These are phyloP conservation scores for Edaphochlamys debaryana DNA, from an alignment of 139 green algal genomes.

Conservation along the genomic window DNA sequence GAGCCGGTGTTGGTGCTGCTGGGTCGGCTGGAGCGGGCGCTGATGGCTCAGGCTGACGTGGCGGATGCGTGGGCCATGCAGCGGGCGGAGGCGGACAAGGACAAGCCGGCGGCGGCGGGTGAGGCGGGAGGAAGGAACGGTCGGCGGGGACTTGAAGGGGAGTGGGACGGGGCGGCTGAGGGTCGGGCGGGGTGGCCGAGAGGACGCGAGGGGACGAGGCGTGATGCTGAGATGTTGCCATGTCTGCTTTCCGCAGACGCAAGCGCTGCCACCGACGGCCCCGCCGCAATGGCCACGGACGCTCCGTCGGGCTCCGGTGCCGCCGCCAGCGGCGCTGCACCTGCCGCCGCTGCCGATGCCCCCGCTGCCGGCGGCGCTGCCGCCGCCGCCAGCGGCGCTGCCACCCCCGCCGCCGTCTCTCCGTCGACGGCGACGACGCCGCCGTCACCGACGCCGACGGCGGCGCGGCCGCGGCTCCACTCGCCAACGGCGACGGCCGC, in stretches of 20 bases:
- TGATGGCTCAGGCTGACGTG: constrained; percentile 73
- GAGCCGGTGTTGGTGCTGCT: constrained; percentile 65
- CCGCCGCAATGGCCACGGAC: no score
- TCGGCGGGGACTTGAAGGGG: no score
- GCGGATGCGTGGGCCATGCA: constrained; percentile 63
- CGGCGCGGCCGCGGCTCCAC: constrained; percentile 17
- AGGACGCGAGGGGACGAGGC: no score
- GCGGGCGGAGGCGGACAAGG: constrained; percentile 23
- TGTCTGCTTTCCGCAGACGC: no score
- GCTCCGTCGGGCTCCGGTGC: background rate
- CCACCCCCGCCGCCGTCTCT: no score
- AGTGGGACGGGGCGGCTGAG: no score
- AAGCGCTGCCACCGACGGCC: background rate
- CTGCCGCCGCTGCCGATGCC: background rate
- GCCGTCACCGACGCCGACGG: background rate
- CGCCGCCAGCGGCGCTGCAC: background rate
- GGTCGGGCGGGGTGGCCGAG: no score
- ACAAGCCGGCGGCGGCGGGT: background rate
- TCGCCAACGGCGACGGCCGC: constrained; percentile 2
- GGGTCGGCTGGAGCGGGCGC: constrained; percentile 73
- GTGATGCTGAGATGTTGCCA: no score
- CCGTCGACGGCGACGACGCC: background rate
- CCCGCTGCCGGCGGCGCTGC: background rate
- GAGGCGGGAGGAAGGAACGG: background rate
- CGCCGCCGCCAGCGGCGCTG: background rate